These are phyloP conservation scores for Oryza longistaminata DNA, from an alignment of 176 grass and related monocot species.

Conservation along the genomic window DNA sequence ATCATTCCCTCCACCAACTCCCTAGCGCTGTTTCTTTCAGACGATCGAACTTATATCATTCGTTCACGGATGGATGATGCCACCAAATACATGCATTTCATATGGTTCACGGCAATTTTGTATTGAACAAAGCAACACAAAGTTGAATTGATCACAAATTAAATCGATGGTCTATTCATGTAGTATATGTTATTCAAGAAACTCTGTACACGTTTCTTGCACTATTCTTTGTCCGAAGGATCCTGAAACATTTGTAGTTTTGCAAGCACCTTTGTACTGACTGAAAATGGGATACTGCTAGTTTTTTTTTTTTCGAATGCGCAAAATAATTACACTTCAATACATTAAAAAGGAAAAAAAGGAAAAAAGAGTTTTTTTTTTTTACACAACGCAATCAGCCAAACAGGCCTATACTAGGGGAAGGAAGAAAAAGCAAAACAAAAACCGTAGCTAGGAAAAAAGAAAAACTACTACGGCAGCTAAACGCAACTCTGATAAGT, in stretches of 20 bases:
- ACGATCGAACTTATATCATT: background rate
- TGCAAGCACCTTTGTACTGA: background rate
- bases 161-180: background rate
- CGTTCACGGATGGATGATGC: background rate
- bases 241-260: background rate
- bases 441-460: too few relatives aligned
- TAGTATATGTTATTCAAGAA: background rate
- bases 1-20: background rate
- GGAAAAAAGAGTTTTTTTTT: too few relatives aligned
- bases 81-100: background rate
- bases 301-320: too few relatives aligned
- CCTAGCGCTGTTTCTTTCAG: background rate
- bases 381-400: too few relatives aligned
- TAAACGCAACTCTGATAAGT: too few relatives aligned
- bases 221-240: background rate
- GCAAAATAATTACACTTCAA: too few relatives aligned
- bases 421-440: too few relatives aligned
- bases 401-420: fast-evolving
- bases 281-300: background rate
- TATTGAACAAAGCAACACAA: background rate
- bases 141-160: background rate
- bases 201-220: background rate
- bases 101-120: background rate
- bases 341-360: fast-evolving
- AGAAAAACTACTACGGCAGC: too few relatives aligned